Evolutionary conservation across 768 basidiomycete species (phyloP), one percentile per base, ranked within the genome.

Genomic region (Agrocybe praecox): DNA sequence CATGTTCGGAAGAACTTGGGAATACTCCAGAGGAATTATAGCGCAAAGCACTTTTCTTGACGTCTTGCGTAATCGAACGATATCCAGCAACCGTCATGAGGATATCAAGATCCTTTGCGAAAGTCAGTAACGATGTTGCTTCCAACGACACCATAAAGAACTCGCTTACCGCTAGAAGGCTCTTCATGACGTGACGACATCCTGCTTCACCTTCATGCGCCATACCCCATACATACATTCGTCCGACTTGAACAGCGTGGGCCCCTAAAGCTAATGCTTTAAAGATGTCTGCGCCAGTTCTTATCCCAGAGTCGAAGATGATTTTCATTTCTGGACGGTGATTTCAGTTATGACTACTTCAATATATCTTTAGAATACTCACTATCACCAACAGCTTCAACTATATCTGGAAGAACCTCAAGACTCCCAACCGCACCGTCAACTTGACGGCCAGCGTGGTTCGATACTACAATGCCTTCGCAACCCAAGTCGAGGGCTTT

Each of bases 261-360:
- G 82, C 82, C 19, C 83, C 82, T 17, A 85, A 70, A 1, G 83
- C 82, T 45, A 84, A 66, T 3, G 84, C 83, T 70, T 84, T 83
- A 71, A 82, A 78, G n/a, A 82, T 68, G 58, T 84, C 81, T 5
- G 81, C 63, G 2, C 77, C 82, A 9, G 76, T 79, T 52, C 77
- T 74, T 26, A 84, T 74, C 10, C 83, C 81, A n/a, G 79, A 82
- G 67, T 84, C 81, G 57, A 80, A 82, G 21, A 83, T 69, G 53
- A 84, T 75, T 1, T 74, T 79, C 73, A 80, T 74, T 66, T 79
- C 78, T 77, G 60, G 12, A 26, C 23, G 18, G 9, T 17, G 11
- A 29, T 29, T 29, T n/a, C n/a, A n/a, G 26, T 29, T 29, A 29
- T 29, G 26, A 26, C 21, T n/a, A n/a, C 19, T 18, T 8, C 6